Conservation (phyloP, 768 basidiomycete genomes). For the Russula foetens region DNA sequence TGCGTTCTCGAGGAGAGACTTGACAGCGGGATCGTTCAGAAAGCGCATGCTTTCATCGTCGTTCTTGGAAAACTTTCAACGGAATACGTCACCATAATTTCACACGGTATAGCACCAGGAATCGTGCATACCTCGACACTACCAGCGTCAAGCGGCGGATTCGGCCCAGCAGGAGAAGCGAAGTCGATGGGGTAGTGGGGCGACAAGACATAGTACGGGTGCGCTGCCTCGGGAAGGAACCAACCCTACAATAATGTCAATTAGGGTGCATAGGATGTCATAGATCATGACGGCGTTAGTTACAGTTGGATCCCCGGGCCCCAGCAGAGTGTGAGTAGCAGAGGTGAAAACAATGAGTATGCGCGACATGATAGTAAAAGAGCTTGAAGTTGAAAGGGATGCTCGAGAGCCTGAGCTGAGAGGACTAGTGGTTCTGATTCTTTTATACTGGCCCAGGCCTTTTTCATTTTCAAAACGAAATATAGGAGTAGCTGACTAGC, state of each 20-base stretch:
- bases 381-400: too few relatives aligned
- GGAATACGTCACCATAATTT: not conserved
- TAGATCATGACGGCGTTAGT: slow-evolving; percentile 12
- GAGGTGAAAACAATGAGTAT: slow-evolving; percentile 76
- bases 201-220: slow-evolving; percentile 30
- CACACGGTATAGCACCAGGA: not conserved
- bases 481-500: too few relatives aligned
- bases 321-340: slow-evolving; percentile 46
- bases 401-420: too few relatives aligned
- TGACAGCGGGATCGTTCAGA: slow-evolving; percentile 44
- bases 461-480: too few relatives aligned
- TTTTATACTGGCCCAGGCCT: too few relatives aligned
- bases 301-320: slow-evolving; percentile 44
- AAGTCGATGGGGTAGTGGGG: slow-evolving; percentile 36
- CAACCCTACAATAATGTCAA: slow-evolving; percentile 45
- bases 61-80: slow-evolving; percentile 44
- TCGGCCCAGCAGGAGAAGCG: slow-evolving; percentile 43
- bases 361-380: slow-evolving; percentile 15
- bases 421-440: too few relatives aligned
- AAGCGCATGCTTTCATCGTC: slow-evolving; percentile 45
- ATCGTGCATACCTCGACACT: slow-evolving; percentile 40
- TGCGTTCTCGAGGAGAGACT: slow-evolving; percentile 44
- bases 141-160: slow-evolving; percentile 57
- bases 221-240: slow-evolving; percentile 58
- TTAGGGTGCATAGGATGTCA: not conserved